Evolutionary conservation across 257 asterid genomes (phyloP).

Genomic region (Striga asiatica): DNA sequence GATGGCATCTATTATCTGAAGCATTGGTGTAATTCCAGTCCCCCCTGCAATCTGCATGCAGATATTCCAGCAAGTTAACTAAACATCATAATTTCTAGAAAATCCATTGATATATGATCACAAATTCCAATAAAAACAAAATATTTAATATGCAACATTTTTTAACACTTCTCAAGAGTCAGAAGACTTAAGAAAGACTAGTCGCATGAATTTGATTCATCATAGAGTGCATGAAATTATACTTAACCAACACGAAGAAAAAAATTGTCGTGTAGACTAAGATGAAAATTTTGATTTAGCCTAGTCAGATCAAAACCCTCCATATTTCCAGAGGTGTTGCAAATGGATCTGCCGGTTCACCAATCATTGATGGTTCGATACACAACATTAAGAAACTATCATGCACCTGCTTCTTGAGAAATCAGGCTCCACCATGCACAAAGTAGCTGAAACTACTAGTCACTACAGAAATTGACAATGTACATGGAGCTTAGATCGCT

Average conservation of each 20-base stretch:
- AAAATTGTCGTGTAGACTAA: not conserved
- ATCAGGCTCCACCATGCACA: not conserved
- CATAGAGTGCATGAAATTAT: not conserved
- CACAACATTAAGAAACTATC: not conserved
- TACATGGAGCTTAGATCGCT: not conserved
- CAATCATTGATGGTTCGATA: too few species aligned
- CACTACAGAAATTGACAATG: not conserved
- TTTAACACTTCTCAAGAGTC: not conserved
- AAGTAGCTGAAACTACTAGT: not conserved
- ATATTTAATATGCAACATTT: not conserved
- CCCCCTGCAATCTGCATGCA: conserved; percentile 85
- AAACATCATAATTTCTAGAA: not conserved
- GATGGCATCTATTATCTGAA: conserved; percentile 85
- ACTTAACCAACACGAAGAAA: conserved; percentile 1
- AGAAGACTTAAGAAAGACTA: conserved; percentile 2
- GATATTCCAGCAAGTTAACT: conserved; percentile 12
- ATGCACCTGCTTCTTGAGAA: not conserved
- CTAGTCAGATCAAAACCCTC: not conserved
- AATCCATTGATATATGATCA: not conserved
- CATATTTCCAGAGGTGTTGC: too few species aligned
- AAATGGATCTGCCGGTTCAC: too few species aligned
- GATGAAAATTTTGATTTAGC: not conserved
- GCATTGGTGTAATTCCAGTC: conserved; percentile 95
- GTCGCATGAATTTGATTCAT: not conserved
- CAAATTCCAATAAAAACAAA: not conserved